phyloP scores from a whole-genome alignment of 306 rosid species.

The Hippophae rhamnoides region DNA sequence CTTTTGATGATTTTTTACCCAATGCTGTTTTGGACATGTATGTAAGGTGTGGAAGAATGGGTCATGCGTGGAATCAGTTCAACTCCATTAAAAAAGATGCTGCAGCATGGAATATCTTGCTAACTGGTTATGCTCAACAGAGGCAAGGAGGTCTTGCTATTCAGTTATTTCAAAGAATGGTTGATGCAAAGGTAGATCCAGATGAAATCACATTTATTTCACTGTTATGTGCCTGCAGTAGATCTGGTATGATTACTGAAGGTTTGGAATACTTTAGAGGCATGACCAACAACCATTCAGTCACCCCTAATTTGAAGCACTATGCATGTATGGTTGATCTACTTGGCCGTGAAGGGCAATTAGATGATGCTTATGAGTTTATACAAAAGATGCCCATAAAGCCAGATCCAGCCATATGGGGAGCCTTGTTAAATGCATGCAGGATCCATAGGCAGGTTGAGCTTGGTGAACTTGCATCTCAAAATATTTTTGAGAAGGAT shows the following conservation, averaged over 20 bases:
- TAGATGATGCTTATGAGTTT: conserved; percentile 58
- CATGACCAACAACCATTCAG: conserved; percentile 40
- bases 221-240: conserved; percentile 73
- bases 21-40: conserved; percentile 85
- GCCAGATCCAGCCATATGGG: conserved; percentile 87
- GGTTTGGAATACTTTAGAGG: conserved; percentile 58
- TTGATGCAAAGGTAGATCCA: conserved; percentile 45
- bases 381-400: conserved; percentile 59
- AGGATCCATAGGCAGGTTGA: conserved; percentile 58
- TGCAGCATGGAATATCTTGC: conserved; percentile 72
- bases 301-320: conserved; percentile 75
- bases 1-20: conserved; percentile 62
- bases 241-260: conserved; percentile 69
- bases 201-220: conserved; percentile 62
- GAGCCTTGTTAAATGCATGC: conserved; percentile 80
- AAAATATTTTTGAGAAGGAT: conserved; percentile 48
- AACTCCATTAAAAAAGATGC: conserved; percentile 42
- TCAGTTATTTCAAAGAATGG: conserved; percentile 51
- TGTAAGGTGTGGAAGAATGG: conserved; percentile 80
- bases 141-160: conserved; percentile 55
- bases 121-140: conserved; percentile 64
- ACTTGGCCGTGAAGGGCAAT: conserved; percentile 63
- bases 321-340: conserved; percentile 75
- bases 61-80: conserved; percentile 65
- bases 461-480: conserved; percentile 78